A percentile compares a stretch with the other conserved stretches of the same genome.
Evolutionary conservation across 2,329 filamentous ascomycete genomes (phyloP).

Genomic region (Seiridium unicorne): DNA sequence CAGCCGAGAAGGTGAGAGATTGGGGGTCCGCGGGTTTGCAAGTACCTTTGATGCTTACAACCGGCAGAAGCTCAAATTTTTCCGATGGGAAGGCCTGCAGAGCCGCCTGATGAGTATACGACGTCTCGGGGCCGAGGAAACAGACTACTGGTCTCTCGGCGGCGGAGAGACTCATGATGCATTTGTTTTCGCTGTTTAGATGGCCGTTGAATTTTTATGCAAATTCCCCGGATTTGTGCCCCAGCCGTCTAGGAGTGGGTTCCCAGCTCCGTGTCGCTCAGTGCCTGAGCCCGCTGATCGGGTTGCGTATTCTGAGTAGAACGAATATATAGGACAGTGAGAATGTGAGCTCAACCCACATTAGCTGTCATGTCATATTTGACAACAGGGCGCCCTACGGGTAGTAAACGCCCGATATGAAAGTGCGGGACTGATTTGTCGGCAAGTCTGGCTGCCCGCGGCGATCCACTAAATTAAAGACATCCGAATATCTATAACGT

Average conservation of each 20-base stretch:
- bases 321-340: too few species aligned
- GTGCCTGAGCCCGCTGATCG: too few species aligned
- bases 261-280: too few species aligned
- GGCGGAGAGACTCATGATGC: background rate
- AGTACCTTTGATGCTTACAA: slow-evolving; percentile 47
- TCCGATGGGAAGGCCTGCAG: slow-evolving; percentile 46
- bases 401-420: background rate
- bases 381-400: too few species aligned
- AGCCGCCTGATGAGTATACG: slow-evolving; percentile 50
- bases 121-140: slow-evolving; percentile 48
- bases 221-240: background rate
- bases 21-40: too few species aligned
- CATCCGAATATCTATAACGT: background rate
- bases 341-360: too few species aligned
- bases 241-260: too few species aligned
- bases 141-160: slow-evolving; percentile 39
- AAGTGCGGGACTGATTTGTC: background rate
- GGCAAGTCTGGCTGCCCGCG: background rate
- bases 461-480: background rate
- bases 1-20: background rate
- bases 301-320: too few species aligned
- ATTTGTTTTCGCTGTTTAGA: background rate
- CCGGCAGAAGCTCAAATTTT: slow-evolving; percentile 47
- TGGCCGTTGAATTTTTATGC: background rate
- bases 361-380: too few species aligned